phyloP scores from a whole-genome alignment of 352 stramenopile species.

The Globisporangium parvum region DNA sequence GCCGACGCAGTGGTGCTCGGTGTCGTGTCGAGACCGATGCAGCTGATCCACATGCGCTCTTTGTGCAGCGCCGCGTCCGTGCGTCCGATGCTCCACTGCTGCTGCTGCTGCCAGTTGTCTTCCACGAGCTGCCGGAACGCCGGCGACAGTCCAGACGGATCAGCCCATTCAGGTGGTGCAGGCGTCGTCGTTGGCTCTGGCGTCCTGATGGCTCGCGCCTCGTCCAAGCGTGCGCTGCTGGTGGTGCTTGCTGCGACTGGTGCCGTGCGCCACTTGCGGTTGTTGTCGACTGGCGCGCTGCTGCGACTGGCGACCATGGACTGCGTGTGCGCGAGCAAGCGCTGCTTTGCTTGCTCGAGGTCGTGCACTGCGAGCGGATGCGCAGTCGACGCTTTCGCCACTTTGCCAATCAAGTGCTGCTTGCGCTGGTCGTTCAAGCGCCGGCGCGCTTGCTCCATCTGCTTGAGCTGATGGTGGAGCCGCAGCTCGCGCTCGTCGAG shows the following conservation, averaged over 20 bases:
- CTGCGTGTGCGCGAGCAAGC: conserved; percentile 7
- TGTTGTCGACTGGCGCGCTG: conserved; percentile 7
- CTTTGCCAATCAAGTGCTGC: conserved; percentile 18
- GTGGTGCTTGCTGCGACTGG: neutral
- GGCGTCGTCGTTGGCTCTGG: conserved; percentile 1
- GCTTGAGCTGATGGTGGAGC: conserved; percentile 44
- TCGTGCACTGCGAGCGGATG: conserved; percentile 8
- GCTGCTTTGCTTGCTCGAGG: conserved; percentile 13
- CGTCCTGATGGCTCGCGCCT: neutral
- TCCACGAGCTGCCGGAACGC: conserved; percentile 49
- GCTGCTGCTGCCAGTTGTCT: conserved; percentile 41
- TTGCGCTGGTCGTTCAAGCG: conserved; percentile 45
- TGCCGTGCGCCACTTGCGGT: conserved; percentile 8
- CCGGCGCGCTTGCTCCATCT: conserved; percentile 39
- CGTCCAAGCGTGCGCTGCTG: neutral
- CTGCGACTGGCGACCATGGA: conserved; percentile 1
- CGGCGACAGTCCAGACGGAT: conserved; percentile 48
- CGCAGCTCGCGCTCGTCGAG: conserved; percentile 44
- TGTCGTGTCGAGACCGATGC: conserved; percentile 30
- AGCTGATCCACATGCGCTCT: conserved; percentile 39
- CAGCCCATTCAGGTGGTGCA: conserved; percentile 10
- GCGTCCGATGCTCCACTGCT: conserved; percentile 14
- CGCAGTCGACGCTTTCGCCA: neutral
- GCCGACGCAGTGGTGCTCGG: neutral
- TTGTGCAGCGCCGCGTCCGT: conserved; percentile 21